Evolutionary conservation across 1,139 yeast genomes (phyloP), one percentile per base, ranked within the genome.

Genomic region (Arxiozyma bovina): DNA sequence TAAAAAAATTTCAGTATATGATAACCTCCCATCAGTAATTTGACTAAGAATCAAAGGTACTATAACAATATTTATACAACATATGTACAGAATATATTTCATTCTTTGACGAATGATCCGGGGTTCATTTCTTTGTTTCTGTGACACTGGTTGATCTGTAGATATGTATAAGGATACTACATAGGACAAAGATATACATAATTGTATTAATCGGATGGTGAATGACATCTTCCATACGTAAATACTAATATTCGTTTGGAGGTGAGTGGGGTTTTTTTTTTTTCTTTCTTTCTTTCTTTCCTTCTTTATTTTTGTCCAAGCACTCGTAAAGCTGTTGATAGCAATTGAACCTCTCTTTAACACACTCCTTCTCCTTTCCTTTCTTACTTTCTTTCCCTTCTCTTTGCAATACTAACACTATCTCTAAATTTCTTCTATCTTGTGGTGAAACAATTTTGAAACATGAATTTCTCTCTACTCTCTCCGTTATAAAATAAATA

Each of bases 61-160:
- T 0, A 66, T 2, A 0, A 64, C n/a, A 4, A 69, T 1, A 22
- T 71, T 65, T 0, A 69, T 1, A 0, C 60, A 1, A 1, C 74
- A 63, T 3, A 72, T 55, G 0, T 57, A 22, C 0, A 61, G 42
- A 1, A 75, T 67, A 27, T 72, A 64, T 3, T 49, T 55, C 46
- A 77, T 60, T 50, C 80, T 61, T 11, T 67, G 61, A 48, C 58
- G 64, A 20, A 77, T 73, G 1, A 76, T 73, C 7, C 53, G 57
- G 0, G 78, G 76, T 54, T 82, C 79, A 66, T 84, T 76, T 53
- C 87, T 66, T 71, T 72, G 17, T 60, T 57, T 45, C 58, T 62
- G 54, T 56, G 62, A 18, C 54, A 58, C n/a, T 52, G 57, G 1
- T 61, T 52, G 7, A 63, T 53, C 1, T 2, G 48, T 45, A 4